Conservation (phyloP, 345 rosid genomes). For the Eucalyptus viminalis region DNA sequence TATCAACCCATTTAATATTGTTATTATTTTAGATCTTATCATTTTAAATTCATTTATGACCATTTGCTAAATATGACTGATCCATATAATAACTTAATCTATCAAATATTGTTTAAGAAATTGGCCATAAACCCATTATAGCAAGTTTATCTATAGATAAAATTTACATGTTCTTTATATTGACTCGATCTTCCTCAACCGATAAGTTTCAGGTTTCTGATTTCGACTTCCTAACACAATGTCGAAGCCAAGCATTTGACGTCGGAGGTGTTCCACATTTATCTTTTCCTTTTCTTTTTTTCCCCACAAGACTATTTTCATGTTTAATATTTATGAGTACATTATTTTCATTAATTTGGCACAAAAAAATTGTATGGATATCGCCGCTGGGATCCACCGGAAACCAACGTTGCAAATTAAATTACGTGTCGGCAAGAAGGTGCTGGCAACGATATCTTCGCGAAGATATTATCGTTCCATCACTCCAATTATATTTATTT, state of each 20-base stretch:
- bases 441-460: background rate
- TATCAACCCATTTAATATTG: no score
- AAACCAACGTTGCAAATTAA: background rate
- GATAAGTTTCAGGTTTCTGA: background rate
- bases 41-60: no score
- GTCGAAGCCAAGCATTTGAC: accelerated
- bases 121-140: background rate
- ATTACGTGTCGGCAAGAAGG: background rate
- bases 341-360: background rate
- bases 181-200: background rate
- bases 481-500: background rate
- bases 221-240: background rate
- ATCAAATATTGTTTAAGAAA: no score
- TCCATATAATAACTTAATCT: accelerated
- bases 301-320: background rate
- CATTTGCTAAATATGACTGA: accelerated
- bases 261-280: background rate
- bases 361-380: background rate
- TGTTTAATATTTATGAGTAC: background rate
- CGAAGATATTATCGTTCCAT: background rate
- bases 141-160: accelerated
- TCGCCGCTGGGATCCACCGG: background rate
- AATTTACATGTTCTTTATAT: background rate
- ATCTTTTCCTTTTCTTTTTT: no score
- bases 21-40: no score